These are phyloP conservation scores for Gonapodya prolifera DNA, from an alignment of 192 early-diverging fungal genomes.

Conservation along the genomic window DNA sequence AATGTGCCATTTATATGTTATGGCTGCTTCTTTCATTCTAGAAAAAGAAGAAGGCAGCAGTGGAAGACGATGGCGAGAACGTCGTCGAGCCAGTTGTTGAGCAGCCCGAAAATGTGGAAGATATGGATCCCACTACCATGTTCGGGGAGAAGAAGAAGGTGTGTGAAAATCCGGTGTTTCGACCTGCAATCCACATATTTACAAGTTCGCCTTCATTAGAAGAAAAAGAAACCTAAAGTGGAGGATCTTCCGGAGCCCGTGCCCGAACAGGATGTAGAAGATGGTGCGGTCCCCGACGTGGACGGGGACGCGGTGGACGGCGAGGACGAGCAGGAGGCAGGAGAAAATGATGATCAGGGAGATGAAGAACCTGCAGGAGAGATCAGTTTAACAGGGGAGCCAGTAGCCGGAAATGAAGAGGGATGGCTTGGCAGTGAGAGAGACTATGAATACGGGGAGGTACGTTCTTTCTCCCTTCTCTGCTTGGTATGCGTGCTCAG, in stretches of 20 bases:
- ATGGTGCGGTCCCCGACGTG: slow-evolving; percentile 31
- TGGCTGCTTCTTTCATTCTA: too few species aligned
- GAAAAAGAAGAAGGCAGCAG: slow-evolving; percentile 46
- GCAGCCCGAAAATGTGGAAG: slow-evolving; percentile 15
- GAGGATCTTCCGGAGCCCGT: slow-evolving; percentile 79
- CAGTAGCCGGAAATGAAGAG: slow-evolving; percentile 26
- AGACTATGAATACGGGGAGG: slow-evolving; percentile 88
- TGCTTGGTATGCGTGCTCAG: not conserved
- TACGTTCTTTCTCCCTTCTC: slow-evolving; percentile 14
- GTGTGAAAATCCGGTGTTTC: slow-evolving; percentile 58
- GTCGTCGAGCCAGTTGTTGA: slow-evolving; percentile 6
- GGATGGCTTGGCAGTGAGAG: slow-evolving; percentile 82
- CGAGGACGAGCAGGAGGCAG: slow-evolving; percentile 23
- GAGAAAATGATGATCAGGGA: slow-evolving; percentile 15
- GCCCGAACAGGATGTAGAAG: slow-evolving; percentile 37
- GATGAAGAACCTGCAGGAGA: slow-evolving; percentile 9
- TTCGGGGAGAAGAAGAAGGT: slow-evolving; percentile 82
- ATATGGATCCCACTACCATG: slow-evolving; percentile 33
- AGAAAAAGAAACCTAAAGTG: slow-evolving; percentile 56
- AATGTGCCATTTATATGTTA: not conserved
- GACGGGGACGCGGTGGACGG: slow-evolving; percentile 30
- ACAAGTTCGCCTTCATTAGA: slow-evolving; percentile 31
- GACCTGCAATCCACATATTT: not conserved
- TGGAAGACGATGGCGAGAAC: slow-evolving; percentile 15
- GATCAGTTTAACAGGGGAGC: slow-evolving; percentile 12